Conservation (phyloP, 1,284 basidiomycete genomes). For the Ustilago loliicola region DNA sequence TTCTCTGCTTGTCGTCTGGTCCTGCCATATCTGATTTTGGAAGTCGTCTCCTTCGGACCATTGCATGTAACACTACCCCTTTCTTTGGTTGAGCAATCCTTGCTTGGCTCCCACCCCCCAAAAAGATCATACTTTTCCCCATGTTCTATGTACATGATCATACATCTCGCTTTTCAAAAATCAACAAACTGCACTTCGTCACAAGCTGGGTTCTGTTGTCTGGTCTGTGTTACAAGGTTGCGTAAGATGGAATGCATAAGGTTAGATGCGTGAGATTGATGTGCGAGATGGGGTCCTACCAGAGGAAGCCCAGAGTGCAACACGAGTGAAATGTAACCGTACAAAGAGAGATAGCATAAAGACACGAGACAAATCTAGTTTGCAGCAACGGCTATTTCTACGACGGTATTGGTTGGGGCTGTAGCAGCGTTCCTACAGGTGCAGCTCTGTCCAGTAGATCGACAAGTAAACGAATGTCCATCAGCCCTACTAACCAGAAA, state of each 20-base stretch:
- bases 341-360: not conserved
- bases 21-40: slow-evolving; percentile 1
- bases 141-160: slow-evolving; percentile 18
- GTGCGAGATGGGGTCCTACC: slow-evolving; percentile 1
- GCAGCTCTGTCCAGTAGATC: not conserved
- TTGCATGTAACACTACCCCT: slow-evolving; percentile 50
- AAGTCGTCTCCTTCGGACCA: not conserved
- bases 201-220: not conserved
- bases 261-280: not conserved
- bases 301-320: not conserved
- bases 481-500: slow-evolving; percentile 21
- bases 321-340: not conserved
- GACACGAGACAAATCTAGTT: too few species aligned
- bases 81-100: not conserved
- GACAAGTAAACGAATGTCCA: slow-evolving; percentile 16
- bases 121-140: slow-evolving; percentile 13
- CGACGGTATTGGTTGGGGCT: too few species aligned
- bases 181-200: slow-evolving; percentile 7
- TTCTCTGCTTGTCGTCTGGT: not conserved
- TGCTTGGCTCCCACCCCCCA: slow-evolving; percentile 5
- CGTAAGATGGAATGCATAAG: not conserved
- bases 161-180: slow-evolving; percentile 46
- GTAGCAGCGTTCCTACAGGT: not conserved
- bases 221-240: not conserved
- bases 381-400: too few species aligned